Percentiles rank a stretch among this genome's conserved stretches.
Evolutionary conservation across 805 yeast genomes (phyloP).

Genomic region (Saccharomycopsis javanensis): DNA sequence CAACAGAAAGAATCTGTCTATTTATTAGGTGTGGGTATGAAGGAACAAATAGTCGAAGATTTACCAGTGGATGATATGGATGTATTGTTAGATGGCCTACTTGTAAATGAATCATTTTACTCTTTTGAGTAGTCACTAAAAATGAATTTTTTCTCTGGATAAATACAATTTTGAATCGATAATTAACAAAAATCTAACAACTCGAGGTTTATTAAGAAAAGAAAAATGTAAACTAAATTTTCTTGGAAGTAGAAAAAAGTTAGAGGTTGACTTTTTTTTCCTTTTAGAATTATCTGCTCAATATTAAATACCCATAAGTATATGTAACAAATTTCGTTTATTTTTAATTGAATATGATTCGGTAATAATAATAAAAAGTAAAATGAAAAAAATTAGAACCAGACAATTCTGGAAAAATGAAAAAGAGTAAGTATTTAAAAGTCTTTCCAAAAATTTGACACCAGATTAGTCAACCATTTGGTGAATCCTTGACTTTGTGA

Average conservation of each 20-base stretch:
- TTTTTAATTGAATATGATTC: too few species aligned
- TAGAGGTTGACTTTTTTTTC: too few species aligned
- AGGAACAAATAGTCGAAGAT: slow-evolving; percentile 45
- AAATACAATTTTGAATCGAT: too few species aligned
- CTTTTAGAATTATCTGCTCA: too few species aligned
- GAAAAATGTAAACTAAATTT: too few species aligned
- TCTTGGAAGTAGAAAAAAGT: too few species aligned
- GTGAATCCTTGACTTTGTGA: background rate
- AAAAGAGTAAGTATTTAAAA: background rate
- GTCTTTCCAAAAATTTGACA: background rate
- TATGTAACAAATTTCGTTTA: too few species aligned
- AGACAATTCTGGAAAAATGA: background rate
- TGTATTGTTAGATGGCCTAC: slow-evolving; percentile 43
- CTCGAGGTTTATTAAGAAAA: too few species aligned
- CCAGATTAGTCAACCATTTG: background rate
- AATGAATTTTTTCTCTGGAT: background rate
- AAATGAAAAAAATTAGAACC: background rate
- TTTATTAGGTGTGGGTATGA: slow-evolving; percentile 55
- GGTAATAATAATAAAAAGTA: background rate
- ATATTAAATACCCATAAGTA: too few species aligned
- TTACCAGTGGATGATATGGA: slow-evolving; percentile 60
- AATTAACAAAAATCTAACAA: too few species aligned
- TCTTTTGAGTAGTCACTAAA: background rate
- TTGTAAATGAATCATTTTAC: slow-evolving; percentile 31
- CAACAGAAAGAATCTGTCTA: slow-evolving; percentile 26